Conservation (phyloP, 169 alveolate genomes). For the Babesia ovis region DNA sequence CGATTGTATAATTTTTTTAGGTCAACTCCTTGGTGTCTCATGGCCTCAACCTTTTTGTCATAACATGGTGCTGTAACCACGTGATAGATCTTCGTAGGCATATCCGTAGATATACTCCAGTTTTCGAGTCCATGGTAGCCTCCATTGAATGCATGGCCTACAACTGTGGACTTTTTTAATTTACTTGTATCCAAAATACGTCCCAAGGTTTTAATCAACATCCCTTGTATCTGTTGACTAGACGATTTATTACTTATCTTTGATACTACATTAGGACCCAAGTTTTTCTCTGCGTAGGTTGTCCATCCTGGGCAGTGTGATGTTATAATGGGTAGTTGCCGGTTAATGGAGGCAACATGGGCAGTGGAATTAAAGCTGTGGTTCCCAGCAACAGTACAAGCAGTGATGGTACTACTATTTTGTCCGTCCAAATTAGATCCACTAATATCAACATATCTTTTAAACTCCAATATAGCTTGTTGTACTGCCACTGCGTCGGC, state of each 20-base stretch:
- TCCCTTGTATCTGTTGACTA: conserved; percentile 86
- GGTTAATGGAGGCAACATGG: too few species aligned
- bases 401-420: too few species aligned
- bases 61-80: conserved; percentile 90
- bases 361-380: too few species aligned
- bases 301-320: conserved; percentile 94
- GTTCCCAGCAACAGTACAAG: too few species aligned
- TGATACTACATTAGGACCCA: conserved; percentile 78
- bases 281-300: conserved; percentile 90
- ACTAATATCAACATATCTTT: neutral
- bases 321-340: conserved; percentile 40
- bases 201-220: conserved; percentile 71
- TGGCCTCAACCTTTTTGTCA: conserved; percentile 89
- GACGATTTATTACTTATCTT: conserved; percentile 86
- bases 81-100: conserved; percentile 66
- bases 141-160: too few species aligned
- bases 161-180: too few species aligned
- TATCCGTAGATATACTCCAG: too few species aligned
- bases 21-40: conserved; percentile 10
- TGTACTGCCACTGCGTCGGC: conserved; percentile 62
- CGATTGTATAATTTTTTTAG: conserved; percentile 3
- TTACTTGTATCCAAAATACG: neutral
- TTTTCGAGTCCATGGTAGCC: too few species aligned
- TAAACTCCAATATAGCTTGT: conserved; percentile 62
- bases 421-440: too few species aligned